Evolutionary conservation across 768 basidiomycete genomes (phyloP), one percentile per base, ranked within the genome.

Genomic region (Brasilioporus rufonigricans): DNA sequence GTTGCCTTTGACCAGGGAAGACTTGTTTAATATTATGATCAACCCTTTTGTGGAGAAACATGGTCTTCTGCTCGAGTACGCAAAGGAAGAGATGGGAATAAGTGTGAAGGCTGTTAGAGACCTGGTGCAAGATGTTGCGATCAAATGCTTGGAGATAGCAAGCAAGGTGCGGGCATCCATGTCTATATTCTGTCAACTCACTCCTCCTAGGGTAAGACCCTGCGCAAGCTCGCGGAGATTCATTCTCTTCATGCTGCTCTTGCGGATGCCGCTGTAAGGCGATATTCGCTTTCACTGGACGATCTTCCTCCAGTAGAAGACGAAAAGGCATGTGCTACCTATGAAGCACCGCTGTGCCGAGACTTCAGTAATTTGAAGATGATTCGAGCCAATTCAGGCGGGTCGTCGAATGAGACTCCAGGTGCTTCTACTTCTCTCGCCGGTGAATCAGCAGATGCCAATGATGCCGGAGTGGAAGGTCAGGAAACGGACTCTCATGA

Each of bases 31-130:
- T 64, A 72, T 90, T 44, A 76, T 91, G 50, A 65, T 82, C 49
- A 89, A 82, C 65, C 85, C 87, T 26, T 90, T 89, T 63, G 78
- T 87, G 40, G 87, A 89, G 61, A 77, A 80, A 50, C 80, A 77
- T 62, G 60, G 71, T 44, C 66, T 75, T 40, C 66, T 86, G 19
- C 63, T 85, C 44, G 76, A 81, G 44, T 90, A 82, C 58, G 79
- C 74, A 12, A 72, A 60, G 50, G 66, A 66, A 27, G 66, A 63
- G 38, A 78, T 81, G 64, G 76, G 74, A 44, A 73, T 84, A 70
- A 69, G 63, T 61, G 51, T 31, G 46, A 64, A 65, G 39, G 81
- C 80, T 24, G 67, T 82, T 26, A 70, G 72, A 44, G 65, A 67
- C 8, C 72, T 89, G 26, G 74, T 84, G 10, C 74, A 79, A 61